Conservation (phyloP, 306 rosid genomes). For the Malus asiatica region DNA sequence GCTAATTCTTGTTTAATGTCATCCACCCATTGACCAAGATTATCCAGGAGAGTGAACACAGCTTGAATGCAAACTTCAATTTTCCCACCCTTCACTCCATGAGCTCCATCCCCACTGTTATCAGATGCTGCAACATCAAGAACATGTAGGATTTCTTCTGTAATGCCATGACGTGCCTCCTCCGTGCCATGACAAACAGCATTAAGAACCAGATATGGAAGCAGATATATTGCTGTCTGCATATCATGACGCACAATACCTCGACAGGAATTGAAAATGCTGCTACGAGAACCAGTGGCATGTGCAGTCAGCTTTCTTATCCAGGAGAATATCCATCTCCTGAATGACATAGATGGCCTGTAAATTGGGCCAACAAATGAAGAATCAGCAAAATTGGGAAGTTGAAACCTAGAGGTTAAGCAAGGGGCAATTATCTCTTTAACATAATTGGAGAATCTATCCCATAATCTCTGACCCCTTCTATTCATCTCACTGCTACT, state of each 20-base stretch:
- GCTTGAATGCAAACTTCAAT: constrained; percentile 95
- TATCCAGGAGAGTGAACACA: constrained; percentile 95
- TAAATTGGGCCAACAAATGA: constrained; percentile 63
- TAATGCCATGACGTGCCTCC: constrained; percentile 76
- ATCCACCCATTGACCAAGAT: constrained; percentile 96
- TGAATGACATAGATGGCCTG: constrained; percentile 71
- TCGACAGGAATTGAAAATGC: constrained; percentile 82
- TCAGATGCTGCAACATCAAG: constrained; percentile 87
- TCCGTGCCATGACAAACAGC: constrained; percentile 86
- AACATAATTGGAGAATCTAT: constrained; percentile 83
- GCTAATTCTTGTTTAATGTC: constrained; percentile 83
- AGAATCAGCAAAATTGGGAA: constrained; percentile 63
- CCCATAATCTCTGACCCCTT: constrained; percentile 93
- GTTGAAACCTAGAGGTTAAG: constrained; percentile 88
- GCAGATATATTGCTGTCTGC: constrained; percentile 81
- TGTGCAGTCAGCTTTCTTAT: constrained; percentile 68
- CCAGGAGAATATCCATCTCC: constrained; percentile 89
- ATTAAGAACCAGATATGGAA: constrained; percentile 89
- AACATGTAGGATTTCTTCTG: constrained; percentile 80
- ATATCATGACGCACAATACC: constrained; percentile 94
- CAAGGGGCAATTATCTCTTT: constrained; percentile 97
- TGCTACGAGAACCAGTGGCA: constrained; percentile 92
- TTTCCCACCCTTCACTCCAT: constrained; percentile 68
- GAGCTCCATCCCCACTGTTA: constrained; percentile 64
- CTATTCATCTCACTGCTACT: constrained; percentile 43